Conservation (phyloP, 2,329 filamentous ascomycete genomes). For the Erysiphe neolycopersici region DNA sequence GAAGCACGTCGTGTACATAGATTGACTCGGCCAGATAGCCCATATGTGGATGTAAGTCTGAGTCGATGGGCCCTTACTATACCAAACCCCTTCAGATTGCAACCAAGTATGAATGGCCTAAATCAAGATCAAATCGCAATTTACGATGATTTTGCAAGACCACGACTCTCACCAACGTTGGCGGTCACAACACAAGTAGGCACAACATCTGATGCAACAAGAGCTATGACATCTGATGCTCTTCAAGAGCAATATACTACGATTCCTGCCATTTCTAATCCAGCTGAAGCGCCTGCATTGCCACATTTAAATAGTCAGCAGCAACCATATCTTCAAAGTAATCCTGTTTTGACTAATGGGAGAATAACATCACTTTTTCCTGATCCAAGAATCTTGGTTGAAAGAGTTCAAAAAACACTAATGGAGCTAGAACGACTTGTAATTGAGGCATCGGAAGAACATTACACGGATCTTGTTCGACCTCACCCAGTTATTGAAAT, state of each 20-base stretch:
- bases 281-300: slow-evolving; percentile 30
- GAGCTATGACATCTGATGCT: slow-evolving; percentile 34
- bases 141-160: slow-evolving; percentile 83
- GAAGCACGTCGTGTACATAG: slow-evolving; percentile 54
- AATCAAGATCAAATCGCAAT: slow-evolving; percentile 86
- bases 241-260: slow-evolving; percentile 33
- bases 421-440: slow-evolving; percentile 28
- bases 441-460: slow-evolving; percentile 26
- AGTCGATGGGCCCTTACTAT: slow-evolving; percentile 87
- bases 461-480: slow-evolving; percentile 30
- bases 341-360: slow-evolving; percentile 23
- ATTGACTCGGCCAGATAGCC: slow-evolving; percentile 48
- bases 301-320: slow-evolving; percentile 23
- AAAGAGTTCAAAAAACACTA: slow-evolving; percentile 30
- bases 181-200: slow-evolving; percentile 27
- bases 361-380: slow-evolving; percentile 19
- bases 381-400: slow-evolving; percentile 25
- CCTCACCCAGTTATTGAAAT: slow-evolving; percentile 33
- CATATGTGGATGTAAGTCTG: slow-evolving; percentile 57
- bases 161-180: slow-evolving; percentile 31
- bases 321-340: slow-evolving; percentile 27
- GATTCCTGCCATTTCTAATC: slow-evolving; percentile 29
- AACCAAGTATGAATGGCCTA: slow-evolving; percentile 40
- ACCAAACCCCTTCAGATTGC: slow-evolving; percentile 74
- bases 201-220: slow-evolving; percentile 31